Conservation (phyloP, 768 basidiomycete species). For the Tephrocybe rancida region DNA sequence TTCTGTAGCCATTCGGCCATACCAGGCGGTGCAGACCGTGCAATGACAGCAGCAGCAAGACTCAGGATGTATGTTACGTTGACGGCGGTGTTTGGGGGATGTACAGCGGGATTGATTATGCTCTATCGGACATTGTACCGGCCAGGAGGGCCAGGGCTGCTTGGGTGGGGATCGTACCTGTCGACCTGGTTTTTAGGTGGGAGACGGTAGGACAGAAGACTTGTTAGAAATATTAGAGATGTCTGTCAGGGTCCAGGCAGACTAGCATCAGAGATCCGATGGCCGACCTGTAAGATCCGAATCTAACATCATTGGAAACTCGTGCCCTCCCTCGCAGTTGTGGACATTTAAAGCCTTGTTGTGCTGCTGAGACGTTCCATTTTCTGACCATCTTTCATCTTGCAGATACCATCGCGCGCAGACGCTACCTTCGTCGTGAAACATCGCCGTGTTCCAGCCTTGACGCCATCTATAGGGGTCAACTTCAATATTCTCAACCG, state of each 20-base stretch:
- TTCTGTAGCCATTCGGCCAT: constrained; percentile 58
- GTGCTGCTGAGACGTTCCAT: constrained; percentile 10
- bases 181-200: constrained; percentile 66
- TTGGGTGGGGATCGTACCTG: constrained; percentile 64
- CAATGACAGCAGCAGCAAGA: constrained; percentile 67
- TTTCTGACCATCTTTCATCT: constrained; percentile 28
- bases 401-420: constrained; percentile 11
- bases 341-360: constrained; percentile 22
- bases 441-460: not conserved
- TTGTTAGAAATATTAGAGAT: constrained; percentile 14
- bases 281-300: constrained; percentile 47
- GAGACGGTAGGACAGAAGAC: constrained; percentile 41
- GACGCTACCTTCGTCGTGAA: not conserved
- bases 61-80: constrained; percentile 73
- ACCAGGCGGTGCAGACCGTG: constrained; percentile 84
- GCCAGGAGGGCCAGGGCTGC: constrained; percentile 55
- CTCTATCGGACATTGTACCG: constrained; percentile 68
- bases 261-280: constrained; percentile 32
- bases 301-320: constrained; percentile 35
- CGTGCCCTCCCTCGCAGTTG: constrained; percentile 24
- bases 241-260: not conserved
- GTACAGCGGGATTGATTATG: constrained; percentile 72
- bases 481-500: constrained; percentile 7
- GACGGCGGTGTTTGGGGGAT: constrained; percentile 74
- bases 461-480: constrained; percentile 12